These are phyloP conservation scores for Nicotiana undulata DNA, from an alignment of 257 asterid species.

Conservation along the genomic window DNA sequence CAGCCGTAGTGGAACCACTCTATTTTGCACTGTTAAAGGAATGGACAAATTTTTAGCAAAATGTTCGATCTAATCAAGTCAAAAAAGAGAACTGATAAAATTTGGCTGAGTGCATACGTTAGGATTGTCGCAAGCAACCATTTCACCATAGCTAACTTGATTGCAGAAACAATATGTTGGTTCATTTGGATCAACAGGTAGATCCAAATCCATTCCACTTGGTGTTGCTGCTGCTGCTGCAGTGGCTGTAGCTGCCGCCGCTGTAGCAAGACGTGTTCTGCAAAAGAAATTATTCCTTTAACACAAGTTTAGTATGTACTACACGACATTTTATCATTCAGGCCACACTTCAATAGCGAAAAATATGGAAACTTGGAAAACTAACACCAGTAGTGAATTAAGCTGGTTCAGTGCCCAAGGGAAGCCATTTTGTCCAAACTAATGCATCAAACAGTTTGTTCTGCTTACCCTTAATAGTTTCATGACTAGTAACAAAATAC, in stretches of 20 bases:
- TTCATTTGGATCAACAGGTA: constrained; percentile 97
- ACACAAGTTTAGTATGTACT: neutral
- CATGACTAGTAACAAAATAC: too few species aligned
- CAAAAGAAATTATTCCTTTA: neutral
- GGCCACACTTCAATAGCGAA: neutral
- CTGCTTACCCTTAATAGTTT: neutral
- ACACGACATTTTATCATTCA: neutral
- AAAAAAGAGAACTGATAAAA: neutral
- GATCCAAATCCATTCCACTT: constrained; percentile 69
- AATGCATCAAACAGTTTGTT: neutral
- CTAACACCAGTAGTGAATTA: neutral
- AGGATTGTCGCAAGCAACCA: constrained; percentile 97
- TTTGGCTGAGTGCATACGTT: constrained; percentile 38
- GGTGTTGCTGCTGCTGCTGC: constrained; percentile 46
- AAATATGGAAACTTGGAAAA: neutral
- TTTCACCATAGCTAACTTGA: constrained; percentile 99
- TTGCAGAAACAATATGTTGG: constrained; percentile 95
- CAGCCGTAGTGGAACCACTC: constrained; percentile 98
- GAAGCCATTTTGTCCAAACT: neutral
- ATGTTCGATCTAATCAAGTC: neutral
- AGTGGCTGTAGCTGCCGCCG: constrained; percentile 33
- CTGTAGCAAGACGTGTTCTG: constrained; percentile 79
- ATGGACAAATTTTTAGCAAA: constrained; percentile 5
- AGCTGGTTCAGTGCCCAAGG: neutral
- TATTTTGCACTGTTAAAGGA: constrained; percentile 75